A percentile compares a stretch with the other conserved stretches of the same genome.
phyloP scores from a whole-genome alignment of 2,329 filamentous ascomycete genomes.

The Ophiostoma fasciatum region DNA sequence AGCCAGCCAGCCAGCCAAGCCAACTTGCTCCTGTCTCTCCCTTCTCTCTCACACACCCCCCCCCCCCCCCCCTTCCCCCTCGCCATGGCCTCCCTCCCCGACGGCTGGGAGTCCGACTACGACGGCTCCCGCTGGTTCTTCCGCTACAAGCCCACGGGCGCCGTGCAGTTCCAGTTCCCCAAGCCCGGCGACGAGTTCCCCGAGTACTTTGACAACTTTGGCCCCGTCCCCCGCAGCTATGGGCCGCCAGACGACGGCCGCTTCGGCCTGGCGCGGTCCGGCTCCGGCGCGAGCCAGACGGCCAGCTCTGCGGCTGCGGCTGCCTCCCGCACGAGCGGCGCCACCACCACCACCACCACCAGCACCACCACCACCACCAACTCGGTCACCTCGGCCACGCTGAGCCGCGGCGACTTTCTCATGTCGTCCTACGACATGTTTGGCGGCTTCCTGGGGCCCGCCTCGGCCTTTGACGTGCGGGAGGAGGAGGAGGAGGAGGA shows the following conservation, averaged over 20 bases:
- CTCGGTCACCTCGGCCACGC: constrained; percentile 17
- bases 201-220: constrained; percentile 27
- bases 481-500: constrained; percentile 25
- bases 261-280: constrained; percentile 17
- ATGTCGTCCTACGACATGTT: constrained; percentile 32
- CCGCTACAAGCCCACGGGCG: constrained; percentile 37
- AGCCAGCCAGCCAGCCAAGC: too few species aligned
- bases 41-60: too few species aligned
- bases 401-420: constrained; percentile 15
- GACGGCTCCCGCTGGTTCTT: constrained; percentile 44
- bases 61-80: too few species aligned
- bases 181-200: constrained; percentile 43
- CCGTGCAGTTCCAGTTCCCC: constrained; percentile 41
- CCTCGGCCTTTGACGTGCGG: constrained; percentile 28
- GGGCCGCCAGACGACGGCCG: too few species aligned
- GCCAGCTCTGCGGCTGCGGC: constrained; percentile 15
- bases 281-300: too few species aligned
- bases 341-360: too few species aligned
- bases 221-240: constrained; percentile 22
- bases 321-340: too few species aligned
- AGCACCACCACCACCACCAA: too few species aligned
- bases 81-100: constrained; percentile 30
- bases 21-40: background rate
- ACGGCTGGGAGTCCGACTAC: constrained; percentile 43
- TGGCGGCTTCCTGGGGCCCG: constrained; percentile 38